Evolutionary conservation across 805 yeast genomes (phyloP), one percentile per base, ranked within the genome.

Genomic region (Spencermartinsiella europaea): DNA sequence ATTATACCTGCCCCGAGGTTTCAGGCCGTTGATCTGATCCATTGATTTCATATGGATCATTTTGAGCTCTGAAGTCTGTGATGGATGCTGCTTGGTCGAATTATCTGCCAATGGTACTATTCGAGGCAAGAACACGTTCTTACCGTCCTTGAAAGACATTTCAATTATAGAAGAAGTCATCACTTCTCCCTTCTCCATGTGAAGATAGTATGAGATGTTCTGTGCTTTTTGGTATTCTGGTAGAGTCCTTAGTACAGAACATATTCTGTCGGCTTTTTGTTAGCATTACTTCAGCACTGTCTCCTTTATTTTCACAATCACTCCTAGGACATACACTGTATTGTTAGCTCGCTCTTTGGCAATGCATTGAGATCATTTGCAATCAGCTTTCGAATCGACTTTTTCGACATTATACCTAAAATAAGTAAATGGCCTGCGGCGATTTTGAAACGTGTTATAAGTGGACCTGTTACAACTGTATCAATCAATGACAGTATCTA

Each of bases 111-210:
- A 68, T 0, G 93, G 90, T 5, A 83, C 59, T 8, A 69, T 69
- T 34, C 60, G 49, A 0, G 73, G 73, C 34, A 69, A 49, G 49
- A 59, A 69, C 8, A 69, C 81, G 1, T 51, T 43, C 50, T 81
- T 83, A 1, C 71, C 67, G 42, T 68, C 63, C 0, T 58, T 58
- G 46, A 84, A 80, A 7, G 85, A 76, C 15, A 68, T 50, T 38
- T 68, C 54, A 2, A 90, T 75, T 8, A 89, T 63, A 0, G 60
- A 61, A 7, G 62, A 56, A 0, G 96, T 89, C 46, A 76, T 75
- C 1, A 85, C 69, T 63, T 90, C 97, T 42, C 79, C 73, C 17
- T 64, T 53, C 1, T 83, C 87, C 89, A 90, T 83, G 61, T 76
- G 80, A 85, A 89, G 77, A 58, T 78, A 90, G 25, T 87, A 59